These are phyloP conservation scores for Sporisorium graminicola DNA, from an alignment of 1,284 basidiomycete species.

Conservation along the genomic window DNA sequence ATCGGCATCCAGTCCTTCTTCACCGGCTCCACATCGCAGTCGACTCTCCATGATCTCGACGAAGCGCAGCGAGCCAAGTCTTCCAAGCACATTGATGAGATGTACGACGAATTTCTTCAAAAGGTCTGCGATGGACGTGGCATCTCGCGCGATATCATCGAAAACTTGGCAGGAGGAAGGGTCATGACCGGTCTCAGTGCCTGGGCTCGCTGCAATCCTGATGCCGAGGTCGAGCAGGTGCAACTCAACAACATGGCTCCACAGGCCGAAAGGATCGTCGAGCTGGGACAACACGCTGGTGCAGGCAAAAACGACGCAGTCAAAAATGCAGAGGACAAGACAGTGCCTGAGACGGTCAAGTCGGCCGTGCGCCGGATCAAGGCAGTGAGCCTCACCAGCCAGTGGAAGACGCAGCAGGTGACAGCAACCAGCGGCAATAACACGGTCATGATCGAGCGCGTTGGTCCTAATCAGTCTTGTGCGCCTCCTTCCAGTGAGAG, in stretches of 20 bases:
- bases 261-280: constrained; percentile 26
- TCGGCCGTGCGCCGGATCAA: constrained; percentile 48
- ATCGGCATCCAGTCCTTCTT: constrained; percentile 70
- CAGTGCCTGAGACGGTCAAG: constrained; percentile 32
- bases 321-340: constrained; percentile 7
- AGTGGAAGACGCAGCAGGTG: constrained; percentile 56
- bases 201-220: constrained; percentile 64
- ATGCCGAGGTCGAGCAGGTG: constrained; percentile 33
- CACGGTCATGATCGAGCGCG: constrained; percentile 49
- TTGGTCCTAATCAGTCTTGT: constrained; percentile 19
- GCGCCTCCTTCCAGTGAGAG: background rate
- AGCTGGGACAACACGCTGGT: constrained; percentile 32
- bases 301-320: constrained; percentile 14
- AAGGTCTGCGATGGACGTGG: constrained; percentile 70
- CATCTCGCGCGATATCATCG: constrained; percentile 68
- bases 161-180: constrained; percentile 70
- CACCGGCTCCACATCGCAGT: constrained; percentile 69
- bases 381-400: constrained; percentile 37
- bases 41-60: constrained; percentile 67
- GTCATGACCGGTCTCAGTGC: constrained; percentile 71
- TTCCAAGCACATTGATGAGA: constrained; percentile 69
- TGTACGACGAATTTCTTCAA: constrained; percentile 66
- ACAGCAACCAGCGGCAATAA: constrained; percentile 49
- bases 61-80: constrained; percentile 66
- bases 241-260: constrained; percentile 12